Conservation (phyloP, 495 filamentous ascomycete species). For the Penicillium malachiteum region DNA sequence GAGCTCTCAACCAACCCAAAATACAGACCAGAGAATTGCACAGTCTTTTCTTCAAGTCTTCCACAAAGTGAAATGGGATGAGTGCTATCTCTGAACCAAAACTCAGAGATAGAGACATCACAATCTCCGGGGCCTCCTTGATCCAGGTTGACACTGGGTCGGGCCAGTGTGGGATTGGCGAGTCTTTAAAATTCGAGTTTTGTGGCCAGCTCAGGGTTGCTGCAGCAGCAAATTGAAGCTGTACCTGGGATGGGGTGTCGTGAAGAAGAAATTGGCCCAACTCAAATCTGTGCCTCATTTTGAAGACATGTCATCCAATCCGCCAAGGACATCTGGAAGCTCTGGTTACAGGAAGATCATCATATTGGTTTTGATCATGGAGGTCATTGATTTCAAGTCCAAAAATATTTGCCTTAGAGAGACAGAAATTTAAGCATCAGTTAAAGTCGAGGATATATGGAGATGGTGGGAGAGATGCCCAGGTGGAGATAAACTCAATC, state of each 20-base stretch:
- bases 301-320: background rate
- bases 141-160: slow-evolving; percentile 26
- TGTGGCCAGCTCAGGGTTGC: slow-evolving; percentile 4
- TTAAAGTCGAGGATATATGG: too few relatives aligned
- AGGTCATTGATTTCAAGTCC: too few relatives aligned
- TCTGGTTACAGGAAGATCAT: too few relatives aligned
- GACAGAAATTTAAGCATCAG: too few relatives aligned
- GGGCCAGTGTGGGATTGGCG: slow-evolving; percentile 2
- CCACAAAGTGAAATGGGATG: slow-evolving; percentile 13
- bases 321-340: background rate
- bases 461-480: too few relatives aligned
- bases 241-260: slow-evolving; percentile 8
- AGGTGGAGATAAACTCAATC: too few relatives aligned
- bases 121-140: slow-evolving; percentile 28
- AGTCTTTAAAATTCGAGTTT: background rate
- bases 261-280: slow-evolving; percentile 17
- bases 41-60: slow-evolving; percentile 20
- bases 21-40: slow-evolving; percentile 28
- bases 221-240: slow-evolving; percentile 16
- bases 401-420: too few relatives aligned
- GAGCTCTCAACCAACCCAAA: too few relatives aligned
- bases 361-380: too few relatives aligned
- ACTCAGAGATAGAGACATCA: slow-evolving; percentile 23
- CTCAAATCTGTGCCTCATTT: slow-evolving; percentile 19
- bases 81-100: background rate